Evolutionary conservation across 1,284 basidiomycete species (phyloP), one percentile per base, ranked within the genome.

Genomic region (Quambalaria eucalypti): DNA sequence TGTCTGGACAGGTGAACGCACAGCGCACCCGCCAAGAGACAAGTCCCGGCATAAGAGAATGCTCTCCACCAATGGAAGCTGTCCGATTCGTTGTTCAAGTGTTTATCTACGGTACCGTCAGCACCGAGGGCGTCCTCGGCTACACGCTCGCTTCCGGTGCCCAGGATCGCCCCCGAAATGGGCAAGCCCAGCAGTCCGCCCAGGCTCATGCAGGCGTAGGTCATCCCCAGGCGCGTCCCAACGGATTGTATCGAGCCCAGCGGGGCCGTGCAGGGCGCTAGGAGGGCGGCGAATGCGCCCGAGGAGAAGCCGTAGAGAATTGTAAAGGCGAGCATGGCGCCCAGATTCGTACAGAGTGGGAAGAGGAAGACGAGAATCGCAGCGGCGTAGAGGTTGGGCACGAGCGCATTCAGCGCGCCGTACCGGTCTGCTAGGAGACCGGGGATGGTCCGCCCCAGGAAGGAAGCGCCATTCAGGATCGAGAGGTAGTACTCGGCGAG

Each of bases 271-370:
- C 60, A 54, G 1, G 72, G 49, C 1, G 73, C 66, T 56, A 75
- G 71, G 28, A 75, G 58, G 2, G 65, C 64, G 16, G 73, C 69
- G 55, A 66, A 74, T 1, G 65, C 47, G 14, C 71, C 72, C 42
- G 70, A 69, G 23, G 54, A 40, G 19, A 72, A 57, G 0, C 69
- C 53, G 53, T 61, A 73, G 2, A 69, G 57, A 48, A 73, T 56
- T 49, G 69, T 65, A 28, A 74, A 54, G 0, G 60, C 62, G 44
- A 66, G 54, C n/a, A 66, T 56, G 1, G 38, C 4, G 16, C 39
- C 30, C 1, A 31, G 19, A 46, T 9, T 28, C 14, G 28, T 50
- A 23, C 31, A 42, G 29, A 48, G 26, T 7, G 48, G 73, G 38
- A 73, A 61, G 10, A 49, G 57, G 21, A 69, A 60, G 26, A 59